phyloP scores from a whole-genome alignment of 1,139 yeast species.

The Yamadazyma atlantica region DNA sequence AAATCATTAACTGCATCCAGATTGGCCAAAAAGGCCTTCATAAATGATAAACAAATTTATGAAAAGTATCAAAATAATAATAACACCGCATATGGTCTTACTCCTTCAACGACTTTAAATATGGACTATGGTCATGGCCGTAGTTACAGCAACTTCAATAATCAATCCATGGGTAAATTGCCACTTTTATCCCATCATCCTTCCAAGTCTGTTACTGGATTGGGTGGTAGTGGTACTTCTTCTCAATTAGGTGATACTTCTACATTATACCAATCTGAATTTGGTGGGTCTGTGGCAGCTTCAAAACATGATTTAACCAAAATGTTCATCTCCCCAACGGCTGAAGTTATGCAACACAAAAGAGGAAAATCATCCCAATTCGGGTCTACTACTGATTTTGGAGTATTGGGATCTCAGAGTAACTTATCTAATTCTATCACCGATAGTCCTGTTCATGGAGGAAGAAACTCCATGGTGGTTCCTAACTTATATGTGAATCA shows the following conservation, averaged over 20 bases:
- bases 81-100: constrained; percentile 33
- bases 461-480: constrained; percentile 33
- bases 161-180: constrained; percentile 31
- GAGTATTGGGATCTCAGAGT: constrained; percentile 26
- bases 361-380: constrained; percentile 26
- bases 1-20: constrained; percentile 38
- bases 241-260: constrained; percentile 39
- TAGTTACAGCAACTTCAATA: constrained; percentile 12
- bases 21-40: constrained; percentile 36
- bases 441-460: too few species aligned
- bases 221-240: constrained; percentile 17
- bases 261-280: constrained; percentile 37
- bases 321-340: constrained; percentile 78
- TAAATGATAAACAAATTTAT: constrained; percentile 32
- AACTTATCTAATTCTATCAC: constrained; percentile 27
- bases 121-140: constrained; percentile 1
- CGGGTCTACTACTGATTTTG: constrained; percentile 22
- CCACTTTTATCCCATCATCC: constrained; percentile 34
- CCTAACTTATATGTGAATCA: constrained; percentile 39
- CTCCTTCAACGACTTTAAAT: constrained; percentile 14
- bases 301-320: constrained; percentile 44
- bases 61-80: constrained; percentile 40
- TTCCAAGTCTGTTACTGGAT: constrained; percentile 18
- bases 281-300: constrained; percentile 24
- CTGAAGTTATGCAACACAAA: constrained; percentile 61